These are phyloP conservation scores for Gnomoniopsis smithogilvyi DNA, from an alignment of 2,329 filamentous ascomycete genomes.

Conservation along the genomic window DNA sequence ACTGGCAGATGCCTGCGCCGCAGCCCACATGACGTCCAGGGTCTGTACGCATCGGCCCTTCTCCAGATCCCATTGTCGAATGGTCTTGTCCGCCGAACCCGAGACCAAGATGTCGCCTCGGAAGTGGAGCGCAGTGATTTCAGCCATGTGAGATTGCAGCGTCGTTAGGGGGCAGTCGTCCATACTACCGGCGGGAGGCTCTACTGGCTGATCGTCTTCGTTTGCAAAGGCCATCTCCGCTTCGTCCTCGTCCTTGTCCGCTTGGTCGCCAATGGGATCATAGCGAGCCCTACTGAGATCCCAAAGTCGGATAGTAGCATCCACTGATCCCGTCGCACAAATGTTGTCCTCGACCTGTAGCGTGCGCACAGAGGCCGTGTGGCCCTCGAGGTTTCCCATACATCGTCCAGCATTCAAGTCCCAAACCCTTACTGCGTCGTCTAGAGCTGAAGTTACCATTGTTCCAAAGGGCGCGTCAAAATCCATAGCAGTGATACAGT, in stretches of 20 bases:
- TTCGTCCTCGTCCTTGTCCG: slow-evolving; percentile 58
- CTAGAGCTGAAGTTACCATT: slow-evolving; percentile 85
- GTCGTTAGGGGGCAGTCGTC: slow-evolving; percentile 86
- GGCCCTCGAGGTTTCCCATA: slow-evolving; percentile 87
- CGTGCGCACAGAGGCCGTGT: slow-evolving; percentile 88
- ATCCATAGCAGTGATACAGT: slow-evolving; percentile 84
- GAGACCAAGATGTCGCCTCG: slow-evolving; percentile 86
- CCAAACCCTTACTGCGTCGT: slow-evolving; percentile 95
- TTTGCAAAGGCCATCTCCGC: slow-evolving; percentile 72
- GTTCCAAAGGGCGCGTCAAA: slow-evolving; percentile 98
- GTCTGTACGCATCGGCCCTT: slow-evolving; percentile 98
- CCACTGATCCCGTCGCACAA: slow-evolving; percentile 89
- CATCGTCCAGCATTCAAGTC: slow-evolving; percentile 91
- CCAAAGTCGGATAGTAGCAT: slow-evolving; percentile 93
- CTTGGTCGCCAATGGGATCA: slow-evolving; percentile 63
- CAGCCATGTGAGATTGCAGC: slow-evolving; percentile 85
- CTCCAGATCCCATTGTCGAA: slow-evolving; percentile 95
- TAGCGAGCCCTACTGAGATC: slow-evolving; percentile 88
- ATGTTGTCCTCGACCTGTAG: slow-evolving; percentile 95
- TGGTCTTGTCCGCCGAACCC: slow-evolving; percentile 93
- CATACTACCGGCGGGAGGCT: slow-evolving; percentile 76
- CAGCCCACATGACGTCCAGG: slow-evolving; percentile 95
- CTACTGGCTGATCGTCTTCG: slow-evolving; percentile 63
- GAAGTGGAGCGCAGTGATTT: slow-evolving; percentile 93
- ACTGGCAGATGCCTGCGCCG: slow-evolving; percentile 78